These are phyloP conservation scores for Claviceps humidiphila DNA, from an alignment of 2,329 filamentous ascomycete genomes.

Conservation along the genomic window DNA sequence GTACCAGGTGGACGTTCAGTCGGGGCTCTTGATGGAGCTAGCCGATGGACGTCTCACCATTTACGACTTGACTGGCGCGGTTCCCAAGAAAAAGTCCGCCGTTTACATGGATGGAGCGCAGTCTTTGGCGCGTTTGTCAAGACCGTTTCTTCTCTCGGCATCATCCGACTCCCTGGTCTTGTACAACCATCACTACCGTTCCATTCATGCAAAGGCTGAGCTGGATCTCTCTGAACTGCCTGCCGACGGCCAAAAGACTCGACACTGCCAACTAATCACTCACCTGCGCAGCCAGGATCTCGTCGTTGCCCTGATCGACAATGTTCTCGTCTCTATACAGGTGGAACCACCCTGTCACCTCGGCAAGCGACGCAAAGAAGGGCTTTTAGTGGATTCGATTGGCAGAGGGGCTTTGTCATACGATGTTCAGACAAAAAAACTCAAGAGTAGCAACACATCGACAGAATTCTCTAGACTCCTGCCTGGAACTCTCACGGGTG, in stretches of 20 bases:
- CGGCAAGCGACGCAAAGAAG: conserved; percentile 43
- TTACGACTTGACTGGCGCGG: conserved; percentile 49
- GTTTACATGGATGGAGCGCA: conserved; percentile 37
- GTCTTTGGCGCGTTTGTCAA: conserved; percentile 55
- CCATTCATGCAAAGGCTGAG: conserved; percentile 37
- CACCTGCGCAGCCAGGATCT: conserved; percentile 56
- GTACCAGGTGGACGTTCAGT: conserved; percentile 48
- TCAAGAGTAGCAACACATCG: conserved; percentile 17
- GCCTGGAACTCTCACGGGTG: conserved; percentile 37
- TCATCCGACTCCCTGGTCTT: conserved; percentile 43
- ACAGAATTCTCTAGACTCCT: conserved; percentile 23
- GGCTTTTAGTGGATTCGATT: conserved; percentile 60
- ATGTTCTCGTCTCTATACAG: conserved; percentile 54
- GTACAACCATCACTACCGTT: conserved; percentile 57
- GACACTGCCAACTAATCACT: conserved; percentile 34
- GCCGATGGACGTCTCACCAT: conserved; percentile 38
- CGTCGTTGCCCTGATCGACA: conserved; percentile 50
- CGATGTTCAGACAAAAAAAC: conserved; percentile 22
- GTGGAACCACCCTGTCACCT: conserved; percentile 46
- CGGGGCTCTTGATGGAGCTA: conserved; percentile 51
- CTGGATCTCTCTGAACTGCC: conserved; percentile 30
- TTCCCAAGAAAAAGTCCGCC: conserved; percentile 46
- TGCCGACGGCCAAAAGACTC: conserved; percentile 21
- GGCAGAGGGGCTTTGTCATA: conserved; percentile 43
- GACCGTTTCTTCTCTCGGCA: conserved; percentile 51